Evolutionary conservation across 2,329 filamentous ascomycete genomes (phyloP).

Genomic region (Cytospora piceicola): DNA sequence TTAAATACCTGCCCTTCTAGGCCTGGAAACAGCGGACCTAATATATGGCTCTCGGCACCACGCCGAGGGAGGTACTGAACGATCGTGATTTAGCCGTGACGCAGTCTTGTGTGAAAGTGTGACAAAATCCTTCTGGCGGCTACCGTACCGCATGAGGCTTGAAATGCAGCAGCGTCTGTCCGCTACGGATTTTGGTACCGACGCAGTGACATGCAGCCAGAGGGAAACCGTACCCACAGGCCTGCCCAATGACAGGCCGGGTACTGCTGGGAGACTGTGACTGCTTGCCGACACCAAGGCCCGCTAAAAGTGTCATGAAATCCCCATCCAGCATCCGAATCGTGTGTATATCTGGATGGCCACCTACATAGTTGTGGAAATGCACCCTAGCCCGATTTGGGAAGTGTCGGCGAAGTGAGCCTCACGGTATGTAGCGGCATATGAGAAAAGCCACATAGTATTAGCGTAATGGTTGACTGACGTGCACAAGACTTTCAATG

Average conservation of each 20-base stretch:
- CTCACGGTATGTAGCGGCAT: slow-evolving; percentile 1
- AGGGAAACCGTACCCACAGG: neutral
- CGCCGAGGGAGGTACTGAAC: neutral
- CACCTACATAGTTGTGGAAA: slow-evolving; percentile 18
- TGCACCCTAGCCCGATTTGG: slow-evolving; percentile 8
- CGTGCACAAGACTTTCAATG: neutral
- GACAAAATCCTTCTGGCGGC: neutral
- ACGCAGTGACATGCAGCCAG: neutral
- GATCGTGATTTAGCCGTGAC: slow-evolving; percentile 1
- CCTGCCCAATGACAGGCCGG: neutral
- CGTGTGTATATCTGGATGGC: slow-evolving; percentile 21
- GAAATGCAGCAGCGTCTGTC: neutral
- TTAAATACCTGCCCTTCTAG: slow-evolving; percentile 5
- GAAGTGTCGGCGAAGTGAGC: slow-evolving; percentile 2
- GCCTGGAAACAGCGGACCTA: neutral
- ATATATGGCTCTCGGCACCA: neutral
- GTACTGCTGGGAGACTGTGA: neutral
- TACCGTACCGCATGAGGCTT: neutral
- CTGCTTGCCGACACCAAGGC: slow-evolving; percentile 17
- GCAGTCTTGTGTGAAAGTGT: neutral
- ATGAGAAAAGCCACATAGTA: neutral
- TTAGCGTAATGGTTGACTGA: neutral
- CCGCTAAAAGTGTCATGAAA: slow-evolving; percentile 21
- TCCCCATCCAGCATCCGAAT: slow-evolving; percentile 15
- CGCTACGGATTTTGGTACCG: neutral